Conservation (phyloP, 2,329 filamentous ascomycete species). For the Myriosclerotinia curreyana region DNA sequence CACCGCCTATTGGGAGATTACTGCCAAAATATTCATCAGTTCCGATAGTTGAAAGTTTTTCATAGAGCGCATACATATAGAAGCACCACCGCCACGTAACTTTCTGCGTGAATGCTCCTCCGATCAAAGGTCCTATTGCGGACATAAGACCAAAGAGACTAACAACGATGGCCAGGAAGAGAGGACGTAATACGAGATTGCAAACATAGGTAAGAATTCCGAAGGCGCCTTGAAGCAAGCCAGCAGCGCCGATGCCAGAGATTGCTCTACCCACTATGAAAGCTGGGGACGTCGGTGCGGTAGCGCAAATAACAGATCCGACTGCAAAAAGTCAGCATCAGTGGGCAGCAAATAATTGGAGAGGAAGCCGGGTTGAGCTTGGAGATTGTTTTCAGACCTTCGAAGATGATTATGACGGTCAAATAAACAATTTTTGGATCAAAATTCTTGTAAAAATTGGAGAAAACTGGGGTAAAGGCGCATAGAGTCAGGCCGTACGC, state of each 20-base stretch:
- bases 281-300: constrained; percentile 58
- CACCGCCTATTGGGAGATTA: too few species aligned
- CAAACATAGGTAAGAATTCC: background rate
- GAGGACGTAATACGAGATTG: too few species aligned
- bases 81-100: constrained; percentile 36
- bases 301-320: constrained; percentile 52
- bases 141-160: too few species aligned
- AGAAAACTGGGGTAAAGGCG: background rate
- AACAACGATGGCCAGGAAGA: too few species aligned
- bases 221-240: background rate
- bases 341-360: too few species aligned
- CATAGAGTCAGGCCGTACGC: background rate
- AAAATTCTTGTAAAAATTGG: background rate
- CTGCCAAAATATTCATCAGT: too few species aligned
- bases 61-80: constrained; percentile 38
- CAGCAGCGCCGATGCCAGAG: constrained; percentile 61
- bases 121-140: constrained; percentile 48
- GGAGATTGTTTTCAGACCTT: too few species aligned
- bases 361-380: too few species aligned
- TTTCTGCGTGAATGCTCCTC: background rate
- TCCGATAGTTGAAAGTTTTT: too few species aligned
- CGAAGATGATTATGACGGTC: too few species aligned
- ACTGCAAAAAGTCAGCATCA: background rate
- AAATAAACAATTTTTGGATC: background rate
- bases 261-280: constrained; percentile 60